Evolutionary conservation across 75 land plant genomes (phyloP), one percentile per base, ranked within the genome.

Genomic region (Selaginella tamariscina): DNA sequence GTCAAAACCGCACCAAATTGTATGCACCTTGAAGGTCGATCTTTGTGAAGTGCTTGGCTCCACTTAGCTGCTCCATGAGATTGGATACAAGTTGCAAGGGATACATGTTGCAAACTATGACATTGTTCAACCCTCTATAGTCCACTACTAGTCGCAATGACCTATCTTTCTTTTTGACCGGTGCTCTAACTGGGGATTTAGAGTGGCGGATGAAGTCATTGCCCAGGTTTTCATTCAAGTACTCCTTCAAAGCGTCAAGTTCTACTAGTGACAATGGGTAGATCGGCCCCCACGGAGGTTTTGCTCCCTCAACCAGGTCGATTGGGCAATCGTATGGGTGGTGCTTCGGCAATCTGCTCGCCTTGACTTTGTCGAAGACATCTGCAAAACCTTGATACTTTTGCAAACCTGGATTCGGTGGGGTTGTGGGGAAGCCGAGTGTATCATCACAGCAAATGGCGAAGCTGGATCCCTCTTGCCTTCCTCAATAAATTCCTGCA

Each of bases 131-230:
- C 0, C 70, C 73, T 27, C 39, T 0, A 30, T 59, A 59, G 0
- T 31, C 68, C 0, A 59, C 71, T 0, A 9, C 0, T 31, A 57
- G 29, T 67, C 1, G 69, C 21, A 67, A 22, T 5, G 69, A 29
- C 24, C 67, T 55, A 62, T 71, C 72, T 9, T 71, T 71, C 64
- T 69, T 55, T 32, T 74, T 74, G 22, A 74, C 65, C 2, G 74
- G 60, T 15, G 70, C 70, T 30, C 70, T 62, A 30, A 32, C 55
- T 20, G 29, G 66, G 31, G 71, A 69, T 29, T 62, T 74, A 2
- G 72, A 69, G 29, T 68, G 76, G 8, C 65, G 56, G 29, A 74
- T 62, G 63, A 74, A 74, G 1, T 31, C 44, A 2, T 73, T 73
- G 31, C 63, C 60, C 1, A 73, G 26, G 26, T 68, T 68, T 54